Evolutionary conservation across 805 yeast genomes (phyloP).

Genomic region (Wickerhamiella cacticola): DNA sequence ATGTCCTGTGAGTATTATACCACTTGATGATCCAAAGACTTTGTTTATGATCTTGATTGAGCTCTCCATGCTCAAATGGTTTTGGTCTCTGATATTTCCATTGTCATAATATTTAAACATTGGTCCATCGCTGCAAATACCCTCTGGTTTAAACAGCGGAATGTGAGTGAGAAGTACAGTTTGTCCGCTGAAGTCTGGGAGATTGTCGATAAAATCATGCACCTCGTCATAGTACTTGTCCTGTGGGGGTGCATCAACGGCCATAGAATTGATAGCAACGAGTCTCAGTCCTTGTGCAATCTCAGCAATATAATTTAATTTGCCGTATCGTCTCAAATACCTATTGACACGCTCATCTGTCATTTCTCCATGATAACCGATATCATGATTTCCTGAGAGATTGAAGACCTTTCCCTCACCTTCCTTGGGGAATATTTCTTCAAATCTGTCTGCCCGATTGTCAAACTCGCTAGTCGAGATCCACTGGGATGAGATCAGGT

Average conservation of each 20-base stretch:
- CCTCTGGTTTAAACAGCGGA: constrained; percentile 72
- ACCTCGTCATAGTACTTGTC: constrained; percentile 60
- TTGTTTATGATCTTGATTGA: constrained; percentile 56
- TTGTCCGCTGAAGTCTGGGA: constrained; percentile 57
- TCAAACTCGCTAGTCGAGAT: constrained; percentile 75
- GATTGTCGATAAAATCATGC: constrained; percentile 57
- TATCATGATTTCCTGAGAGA: constrained; percentile 89
- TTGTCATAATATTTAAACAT: constrained; percentile 45
- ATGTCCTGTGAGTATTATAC: constrained; percentile 83
- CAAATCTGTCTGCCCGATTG: constrained; percentile 58
- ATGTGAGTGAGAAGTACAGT: constrained; percentile 80
- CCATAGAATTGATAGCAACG: constrained; percentile 73
- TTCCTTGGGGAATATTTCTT: constrained; percentile 24
- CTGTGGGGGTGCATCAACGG: constrained; percentile 81
- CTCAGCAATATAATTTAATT: constrained; percentile 64
- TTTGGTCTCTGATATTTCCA: constrained; percentile 68
- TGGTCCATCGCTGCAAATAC: constrained; percentile 83
- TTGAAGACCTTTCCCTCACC: constrained; percentile 43
- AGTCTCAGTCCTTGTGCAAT: constrained; percentile 64
- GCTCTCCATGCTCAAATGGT: constrained; percentile 60
- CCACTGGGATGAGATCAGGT: constrained; percentile 90
- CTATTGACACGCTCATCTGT: constrained; percentile 84
- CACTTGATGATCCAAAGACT: constrained; percentile 54
- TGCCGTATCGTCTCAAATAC: constrained; percentile 63
- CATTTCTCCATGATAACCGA: constrained; percentile 91